Evolutionary conservation across 2,329 filamentous ascomycete species (phyloP), one percentile per base, ranked within the genome.

Genomic region (Clarireedia hainanense): DNA sequence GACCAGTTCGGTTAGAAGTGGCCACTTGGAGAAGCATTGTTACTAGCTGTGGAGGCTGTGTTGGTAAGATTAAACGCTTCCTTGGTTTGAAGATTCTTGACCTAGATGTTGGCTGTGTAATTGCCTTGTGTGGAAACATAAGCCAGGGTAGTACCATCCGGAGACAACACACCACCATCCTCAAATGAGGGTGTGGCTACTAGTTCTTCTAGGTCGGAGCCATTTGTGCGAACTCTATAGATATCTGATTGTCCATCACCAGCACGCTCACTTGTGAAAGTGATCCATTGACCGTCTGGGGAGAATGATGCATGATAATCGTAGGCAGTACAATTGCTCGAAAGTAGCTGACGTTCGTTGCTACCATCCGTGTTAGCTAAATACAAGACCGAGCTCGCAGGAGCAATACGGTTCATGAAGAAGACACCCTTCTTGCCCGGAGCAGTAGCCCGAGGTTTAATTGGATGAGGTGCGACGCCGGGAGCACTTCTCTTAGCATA

Each of bases 201-300:
- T 12, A 75, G 58, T 34, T 64, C 58, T 53, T 72, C 62, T 5
- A 75, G 54, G 0, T 64, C 69, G 0, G 69, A 67, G 1, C 73
- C 72, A 52, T 75, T 66, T 1, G 64, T 23, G 1, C 63, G 65
- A 23, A 70, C 62, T 5, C 71, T 69, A 57, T 73, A 75, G 20
- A 75, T 62, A 58, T 75, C 73, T 1, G 71, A 68, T 24, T 75
- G 67, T 2, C 72, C 73, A 50, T 73, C 71, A 9, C 67, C 73
- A 52, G 74, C 74, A 27, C 71, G 68, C 48, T 75, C 72, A 3
- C 72, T 75, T 10, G 67, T 66, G 56, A 75, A 74, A 2, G 66
- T 69, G 50, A 75, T 64, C 69, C 70, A 74, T 52, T 73, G 54
- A 14, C 73, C 72, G 40, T 73, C 67, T 0, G 73, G 72, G 0